Evolutionary conservation across 2,329 filamentous ascomycete genomes (phyloP), one percentile per base, ranked within the genome.

Genomic region (Fusarium agapanthi): DNA sequence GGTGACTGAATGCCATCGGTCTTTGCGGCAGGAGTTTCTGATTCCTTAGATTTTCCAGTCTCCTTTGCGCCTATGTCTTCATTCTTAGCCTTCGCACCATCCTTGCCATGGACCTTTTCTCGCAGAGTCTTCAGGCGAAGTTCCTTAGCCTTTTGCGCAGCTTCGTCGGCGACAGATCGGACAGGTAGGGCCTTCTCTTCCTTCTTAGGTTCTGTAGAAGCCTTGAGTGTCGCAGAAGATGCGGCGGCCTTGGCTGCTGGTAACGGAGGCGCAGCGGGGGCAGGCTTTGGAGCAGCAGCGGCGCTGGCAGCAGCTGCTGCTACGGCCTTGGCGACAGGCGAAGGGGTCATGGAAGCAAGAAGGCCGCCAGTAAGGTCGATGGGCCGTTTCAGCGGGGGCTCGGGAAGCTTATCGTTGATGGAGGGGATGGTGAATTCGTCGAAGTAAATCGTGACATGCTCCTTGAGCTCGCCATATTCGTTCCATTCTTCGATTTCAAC

Each of bases 401-500:
- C 82, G 48, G 85, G 84, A 22, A 86, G 85, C 58, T 86, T 85
- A 75, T 88, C 81, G 83, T 85, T 80, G 83, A 88, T 86, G 80
- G 85, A 80, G 38, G 88, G 87, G 74, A 89, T 88, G 54, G 88
- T 90, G 77, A 84, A 85, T 74, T 90, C 88, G 83, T 91, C 89
- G 80, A 88, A 88, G 83, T 88, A 89, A 75, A 92, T 89, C 68
- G 87, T 90, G 76, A 98, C 90, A 77, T 95, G 92, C 83, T 95
- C 90, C 82, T 95, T 94, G 69, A 99, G 89, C 84, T 98, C 95
- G 83, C 95, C 95, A 83, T 97, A 98, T 82, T 99, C 96, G 85
- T 99, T 99, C 96, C 95, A 98, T 81, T 99, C 96, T 83, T 99
- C 96, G 72, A 98, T 90, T 82, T 98, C 92, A 72, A 95, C 92